Evolutionary conservation across 2,329 filamentous ascomycete genomes (phyloP), one percentile per base, ranked within the genome.

Genomic region (Cordyceps fumosorosea): DNA sequence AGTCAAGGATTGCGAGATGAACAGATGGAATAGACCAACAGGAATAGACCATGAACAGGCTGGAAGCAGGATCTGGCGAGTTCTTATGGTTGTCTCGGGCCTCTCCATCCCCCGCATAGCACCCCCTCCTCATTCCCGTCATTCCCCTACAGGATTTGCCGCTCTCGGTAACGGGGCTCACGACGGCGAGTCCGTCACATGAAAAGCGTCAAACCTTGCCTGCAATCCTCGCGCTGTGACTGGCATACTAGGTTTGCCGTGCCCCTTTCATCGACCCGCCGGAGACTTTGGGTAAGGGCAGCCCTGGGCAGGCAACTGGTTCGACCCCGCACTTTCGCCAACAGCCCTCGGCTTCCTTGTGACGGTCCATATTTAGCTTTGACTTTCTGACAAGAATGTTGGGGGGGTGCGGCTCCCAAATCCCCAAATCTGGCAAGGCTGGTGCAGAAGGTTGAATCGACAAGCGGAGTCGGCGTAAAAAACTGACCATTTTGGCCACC

Each of bases 401-500:
- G 22, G 56, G 55, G 56, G 55, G 34, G 10, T 14, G 45, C 29
- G 29, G 5, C 29, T 29, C 29, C 29, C 3, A 29, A 29, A 29
- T 29, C 8, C 40, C 22, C 22, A 2, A 32, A 45, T 20, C 18
- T 18, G 44, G 32, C 22, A 50, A 51, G 47, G 32, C 45, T 37
- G 42, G 44, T 10, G 32, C 6, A 29, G 14, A 22, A 45, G 57
- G 11, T 14, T 53, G 22, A 14, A 11, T 22, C 1, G 4, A n/a
- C 11, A 42, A 60, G 48, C 50, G 57, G 57, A 53, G 37, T 45
- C 48, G 48, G 57, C n/a, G 24, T 12, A 60, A 50, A n/a, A n/a
- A 11, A 51, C 4, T 2, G 14, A 45, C 7, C 40, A 12, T 44
- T 1, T 44, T 44, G 37, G 37, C 14, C 37, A 7, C 37, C 37